A percentile compares a stretch with the other conserved stretches of the same genome.
phyloP scores from a whole-genome alignment of 2,329 filamentous ascomycete species.

The Rhexocercosporidium sp. region DNA sequence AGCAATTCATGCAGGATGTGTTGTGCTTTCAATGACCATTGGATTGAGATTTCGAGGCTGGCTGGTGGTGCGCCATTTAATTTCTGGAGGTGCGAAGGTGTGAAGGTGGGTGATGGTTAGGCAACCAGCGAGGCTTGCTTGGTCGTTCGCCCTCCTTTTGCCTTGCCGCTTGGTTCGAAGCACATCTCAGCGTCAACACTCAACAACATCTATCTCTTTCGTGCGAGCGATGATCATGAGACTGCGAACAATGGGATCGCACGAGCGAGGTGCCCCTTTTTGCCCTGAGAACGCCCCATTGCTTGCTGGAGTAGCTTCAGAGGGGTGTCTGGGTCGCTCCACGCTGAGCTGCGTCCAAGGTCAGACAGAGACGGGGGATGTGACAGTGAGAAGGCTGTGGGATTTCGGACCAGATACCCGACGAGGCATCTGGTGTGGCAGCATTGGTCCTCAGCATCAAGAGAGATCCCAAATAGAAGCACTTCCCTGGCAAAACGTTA shows the following conservation, averaged over 20 bases:
- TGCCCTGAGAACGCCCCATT: neutral
- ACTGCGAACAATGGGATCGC: constrained; percentile 1
- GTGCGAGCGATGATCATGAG: constrained; percentile 10
- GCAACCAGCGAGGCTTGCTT: constrained; percentile 16
- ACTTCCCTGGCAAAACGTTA: neutral
- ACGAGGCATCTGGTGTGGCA: neutral
- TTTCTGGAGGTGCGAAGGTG: constrained; percentile 1
- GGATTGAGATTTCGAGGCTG: constrained; percentile 13
- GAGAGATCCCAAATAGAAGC: neutral
- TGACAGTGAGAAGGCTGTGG: constrained; percentile 1
- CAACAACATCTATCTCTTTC: constrained; percentile 1
- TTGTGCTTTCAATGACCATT: constrained; percentile 14
- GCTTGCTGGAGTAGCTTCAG: neutral
- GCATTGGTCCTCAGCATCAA: neutral
- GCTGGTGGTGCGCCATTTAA: constrained; percentile 11
- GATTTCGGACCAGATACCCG: neutral
- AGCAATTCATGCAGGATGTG: constrained; percentile 21
- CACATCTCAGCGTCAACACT: neutral
- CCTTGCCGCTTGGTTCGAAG: constrained; percentile 23
- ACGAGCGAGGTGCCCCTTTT: neutral
- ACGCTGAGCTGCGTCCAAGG: neutral
- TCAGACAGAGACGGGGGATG: neutral
- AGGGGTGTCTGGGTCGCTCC: neutral
- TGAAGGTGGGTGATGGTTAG: constrained; percentile 14
- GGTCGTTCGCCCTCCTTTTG: constrained; percentile 23